Base-by-base conservation (phyloP, 2,329 filamentous ascomycete genomes). In the Sphaerulina populicola region DNA sequence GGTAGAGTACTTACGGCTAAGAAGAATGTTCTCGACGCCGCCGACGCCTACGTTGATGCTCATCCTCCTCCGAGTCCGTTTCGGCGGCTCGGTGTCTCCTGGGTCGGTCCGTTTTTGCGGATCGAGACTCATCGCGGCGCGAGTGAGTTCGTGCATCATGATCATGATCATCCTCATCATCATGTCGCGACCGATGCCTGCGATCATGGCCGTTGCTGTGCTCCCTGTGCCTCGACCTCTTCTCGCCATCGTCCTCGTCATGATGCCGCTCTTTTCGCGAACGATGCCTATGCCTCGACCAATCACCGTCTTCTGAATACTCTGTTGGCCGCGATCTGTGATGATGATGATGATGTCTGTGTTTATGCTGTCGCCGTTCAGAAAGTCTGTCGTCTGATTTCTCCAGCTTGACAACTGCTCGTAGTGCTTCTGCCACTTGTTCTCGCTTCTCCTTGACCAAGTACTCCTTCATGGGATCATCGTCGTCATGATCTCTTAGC, bases 401-500 rank as follows among this genome's bases (percentile, higher is more conserved):
- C 8, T 64, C 77, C 11, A 77, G 73, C 51, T 74, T 73, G 60
- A 75, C 74, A 46, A 77, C 66, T 8, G 70, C 77, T 57, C 75
- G 74, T 60, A 86, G 69, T 2, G 88, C 90, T 52, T 79, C 78
- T 49, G 85, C 81, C 10, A 95, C 79, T 66, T 95, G 88, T 66
- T 88, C 88, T 69, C 86, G 89, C 77, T 97, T 96, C 70, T 94
- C 86, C 57, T 91, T 80, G 46, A 96, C 82, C 57, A 97, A 67
- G 62, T 87, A 96, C 35, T 81, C 82, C 70, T 95, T 96, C 93
- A 98, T 98, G 0, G 93, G 93, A 67, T 98, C 93, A 55, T 97
- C 91, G 21, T 96, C 90, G 58, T 97, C 93, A 40, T 66, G 62
- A 12, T 91, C 83, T 48, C 79, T 73, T 47, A 94, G 81, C 50